Percentiles rank a stretch among this genome's conserved stretches.
These are phyloP conservation scores for Aegilops sharonensis DNA, from an alignment of 176 grass and related monocot species.

Conservation along the genomic window DNA sequence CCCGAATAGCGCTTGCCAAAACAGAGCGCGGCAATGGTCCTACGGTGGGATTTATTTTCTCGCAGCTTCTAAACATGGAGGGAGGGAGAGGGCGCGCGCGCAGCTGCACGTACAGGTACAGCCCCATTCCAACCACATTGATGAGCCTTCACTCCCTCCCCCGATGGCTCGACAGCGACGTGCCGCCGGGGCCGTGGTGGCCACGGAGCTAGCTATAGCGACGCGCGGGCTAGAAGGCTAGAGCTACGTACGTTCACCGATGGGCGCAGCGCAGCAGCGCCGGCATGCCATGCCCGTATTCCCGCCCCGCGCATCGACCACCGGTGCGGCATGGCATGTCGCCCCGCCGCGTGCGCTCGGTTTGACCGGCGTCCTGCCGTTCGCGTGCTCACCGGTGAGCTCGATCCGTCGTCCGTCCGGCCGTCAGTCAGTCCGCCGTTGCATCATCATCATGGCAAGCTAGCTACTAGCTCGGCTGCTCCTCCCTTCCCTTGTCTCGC, in stretches of 20 bases:
- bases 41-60: neutral
- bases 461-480: neutral
- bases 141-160: constrained; percentile 36
- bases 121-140: constrained; percentile 33
- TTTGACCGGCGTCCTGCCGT: neutral
- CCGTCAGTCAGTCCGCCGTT: neutral
- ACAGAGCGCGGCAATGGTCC: neutral
- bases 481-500: neutral
- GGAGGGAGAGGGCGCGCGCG: neutral
- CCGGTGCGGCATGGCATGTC: no score
- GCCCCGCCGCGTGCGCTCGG: neutral
- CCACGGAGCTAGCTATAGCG: neutral
- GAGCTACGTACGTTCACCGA: neutral
- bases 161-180: neutral
- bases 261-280: no score
- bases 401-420: neutral
- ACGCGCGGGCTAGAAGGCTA: neutral
- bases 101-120: neutral
- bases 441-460: neutral
- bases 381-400: neutral
- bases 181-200: neutral
- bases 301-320: neutral
- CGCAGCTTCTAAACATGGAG: neutral
- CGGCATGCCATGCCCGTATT: neutral
- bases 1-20: neutral